Base-by-base conservation (phyloP, 768 basidiomycete genomes). In the Rhodosporidiobolus odoratus region DNA sequence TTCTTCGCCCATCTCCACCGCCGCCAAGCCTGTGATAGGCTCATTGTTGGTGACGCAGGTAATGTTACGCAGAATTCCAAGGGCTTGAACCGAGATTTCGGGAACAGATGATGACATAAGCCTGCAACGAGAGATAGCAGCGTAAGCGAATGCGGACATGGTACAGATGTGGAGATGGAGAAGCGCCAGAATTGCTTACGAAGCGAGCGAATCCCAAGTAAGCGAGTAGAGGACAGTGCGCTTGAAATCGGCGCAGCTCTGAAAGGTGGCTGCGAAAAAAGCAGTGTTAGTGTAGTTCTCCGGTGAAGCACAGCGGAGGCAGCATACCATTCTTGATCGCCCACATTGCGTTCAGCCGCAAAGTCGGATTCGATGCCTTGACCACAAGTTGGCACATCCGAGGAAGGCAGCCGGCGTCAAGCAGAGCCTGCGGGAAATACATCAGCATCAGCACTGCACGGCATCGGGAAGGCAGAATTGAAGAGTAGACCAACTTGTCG, bases 61-160 rank as follows among this genome's bases (percentile, higher is more conserved):
- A 56, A 75, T 56, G 59, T 77, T 77, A 19, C 73, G 73, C 0
- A 77, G 52, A 38, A 77, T 73, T 17, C 66, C 63, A 41, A 77
- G 71, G 5, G 71, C 70, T 47, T 75, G 68, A 7, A 65, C 65
- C 13, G 56, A 38, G 27, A 73, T 56, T 0, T 47, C 4, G 9
- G 37, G 27, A 8, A 21, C 8, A 25, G 37, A 30, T 3, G 68
- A 35, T 27, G 58, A 2, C 53, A 61, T 43, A 34, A 68, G 52
- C 1, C 71, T 72, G 66, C 2, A n/a, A 9, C 9, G 27, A 43
- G 47, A 27, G 48, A 25, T 23, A 34, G 54, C 34, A 32, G 13
- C 2, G 58, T 45, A 1, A 32, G 40, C 37, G 7, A 23, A 45
- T 12, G n/a, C 37, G 13, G 32, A 13, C 40, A 25, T 32, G 17